Conservation (phyloP, 495 filamentous ascomycete genomes). For the Evansstolkia leycettana region DNA sequence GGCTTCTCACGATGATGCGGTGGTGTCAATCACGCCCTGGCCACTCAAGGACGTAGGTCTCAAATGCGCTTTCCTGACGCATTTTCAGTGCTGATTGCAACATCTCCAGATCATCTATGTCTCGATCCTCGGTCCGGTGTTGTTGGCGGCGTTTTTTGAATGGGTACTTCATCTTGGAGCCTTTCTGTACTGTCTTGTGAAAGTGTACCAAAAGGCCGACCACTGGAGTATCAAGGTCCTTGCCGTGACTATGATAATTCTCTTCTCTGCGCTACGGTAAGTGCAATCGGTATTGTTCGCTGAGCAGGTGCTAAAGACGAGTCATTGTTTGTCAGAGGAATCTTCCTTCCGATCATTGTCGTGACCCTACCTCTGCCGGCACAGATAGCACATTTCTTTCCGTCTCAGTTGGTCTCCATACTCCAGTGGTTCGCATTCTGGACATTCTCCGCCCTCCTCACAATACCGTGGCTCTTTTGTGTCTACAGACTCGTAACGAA, state of each 20-base stretch:
- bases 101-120: constrained; percentile 63
- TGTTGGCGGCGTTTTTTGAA: constrained; percentile 78
- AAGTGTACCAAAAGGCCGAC: constrained; percentile 85
- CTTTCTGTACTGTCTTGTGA: constrained; percentile 81
- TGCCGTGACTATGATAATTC: constrained; percentile 58
- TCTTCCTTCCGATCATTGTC: constrained; percentile 89
- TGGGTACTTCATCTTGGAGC: constrained; percentile 92
- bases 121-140: constrained; percentile 65
- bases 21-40: constrained; percentile 34
- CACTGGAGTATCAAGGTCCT: constrained; percentile 69
- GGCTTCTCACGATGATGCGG: constrained; percentile 2
- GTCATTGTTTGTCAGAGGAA: constrained; percentile 38
- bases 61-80: not conserved
- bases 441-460: constrained; percentile 77
- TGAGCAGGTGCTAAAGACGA: too few species aligned
- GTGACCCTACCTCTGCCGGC: constrained; percentile 81
- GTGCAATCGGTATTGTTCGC: constrained; percentile 5
- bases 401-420: constrained; percentile 46
- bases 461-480: constrained; percentile 86
- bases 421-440: constrained; percentile 97
- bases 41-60: constrained; percentile 51
- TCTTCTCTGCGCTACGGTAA: constrained; percentile 68
- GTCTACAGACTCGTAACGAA: constrained; percentile 82
- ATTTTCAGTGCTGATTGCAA: constrained; percentile 6
- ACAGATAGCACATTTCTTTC: constrained; percentile 58